phyloP scores from a whole-genome alignment of 257 asterid genomes.

The Verbena officinalis region DNA sequence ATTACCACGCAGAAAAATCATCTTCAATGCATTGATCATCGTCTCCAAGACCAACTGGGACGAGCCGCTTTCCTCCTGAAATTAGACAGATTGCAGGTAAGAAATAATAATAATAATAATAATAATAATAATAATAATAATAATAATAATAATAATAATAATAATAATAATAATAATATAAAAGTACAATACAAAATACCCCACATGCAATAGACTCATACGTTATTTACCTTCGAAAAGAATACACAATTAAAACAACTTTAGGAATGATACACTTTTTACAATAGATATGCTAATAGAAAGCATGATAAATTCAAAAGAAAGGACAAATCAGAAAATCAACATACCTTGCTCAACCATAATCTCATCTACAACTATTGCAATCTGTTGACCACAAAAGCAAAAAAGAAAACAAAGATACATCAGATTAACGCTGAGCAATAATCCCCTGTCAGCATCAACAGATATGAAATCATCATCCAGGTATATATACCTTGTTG shows the following conservation, averaged over 20 bases:
- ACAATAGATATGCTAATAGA: too few species aligned
- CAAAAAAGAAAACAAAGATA: constrained; percentile 8
- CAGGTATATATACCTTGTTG: constrained; percentile 64
- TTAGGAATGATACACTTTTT: neutral
- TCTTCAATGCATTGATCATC: constrained; percentile 99
- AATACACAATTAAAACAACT: neutral
- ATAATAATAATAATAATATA: too few species aligned
- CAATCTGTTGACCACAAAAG: constrained; percentile 57
- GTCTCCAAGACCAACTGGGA: constrained; percentile 91
- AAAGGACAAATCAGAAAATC: constrained; percentile 10
- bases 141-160: too few species aligned
- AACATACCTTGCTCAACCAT: constrained; percentile 72
- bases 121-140: too few species aligned
- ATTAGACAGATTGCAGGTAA: constrained; percentile 24
- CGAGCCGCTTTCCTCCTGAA: constrained; percentile 79
- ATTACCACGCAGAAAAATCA: constrained; percentile 87
- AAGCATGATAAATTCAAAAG: neutral
- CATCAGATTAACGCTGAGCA: neutral
- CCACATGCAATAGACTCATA: constrained; percentile 2
- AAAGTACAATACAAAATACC: constrained; percentile 14
- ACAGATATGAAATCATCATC: constrained; percentile 12
- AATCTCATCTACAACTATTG: constrained; percentile 71
- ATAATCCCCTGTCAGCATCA: neutral
- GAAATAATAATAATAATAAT: constrained; percentile 29
- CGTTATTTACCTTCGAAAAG: constrained; percentile 5